Percentiles rank a stretch among this genome's conserved stretches.
Conservation (phyloP, 192 early-diverging fungal genomes). For the Coemansia sp. region DNA sequence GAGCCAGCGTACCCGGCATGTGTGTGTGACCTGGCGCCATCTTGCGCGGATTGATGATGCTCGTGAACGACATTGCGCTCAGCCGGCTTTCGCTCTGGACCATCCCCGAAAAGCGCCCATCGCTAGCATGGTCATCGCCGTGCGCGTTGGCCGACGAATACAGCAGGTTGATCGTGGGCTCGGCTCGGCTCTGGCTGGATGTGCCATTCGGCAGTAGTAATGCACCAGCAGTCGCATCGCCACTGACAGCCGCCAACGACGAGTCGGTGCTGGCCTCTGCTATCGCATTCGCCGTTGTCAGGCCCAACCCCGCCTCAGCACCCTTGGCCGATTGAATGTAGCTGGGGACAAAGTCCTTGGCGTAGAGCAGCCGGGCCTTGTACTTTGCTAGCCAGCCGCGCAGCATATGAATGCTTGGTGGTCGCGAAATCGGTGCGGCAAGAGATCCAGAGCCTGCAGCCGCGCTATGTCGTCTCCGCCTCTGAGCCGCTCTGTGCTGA, state of each 20-base stretch:
- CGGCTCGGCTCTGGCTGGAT: not conserved
- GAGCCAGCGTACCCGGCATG: constrained; percentile 34
- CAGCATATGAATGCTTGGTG: constrained; percentile 22
- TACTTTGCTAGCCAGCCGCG: constrained; percentile 41
- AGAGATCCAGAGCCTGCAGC: not conserved
- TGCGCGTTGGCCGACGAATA: constrained; percentile 9
- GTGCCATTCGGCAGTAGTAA: not conserved
- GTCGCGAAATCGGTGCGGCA: not conserved
- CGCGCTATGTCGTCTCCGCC: constrained; percentile 6
- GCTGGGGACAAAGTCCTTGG: constrained; percentile 24
- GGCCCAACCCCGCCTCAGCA: not conserved
- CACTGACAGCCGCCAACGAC: not conserved
- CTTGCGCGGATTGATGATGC: constrained; percentile 39
- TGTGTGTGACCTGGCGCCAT: not conserved
- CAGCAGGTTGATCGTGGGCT: constrained; percentile 12
- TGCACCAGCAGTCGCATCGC: not conserved
- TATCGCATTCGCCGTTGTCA: not conserved
- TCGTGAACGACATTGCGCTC: constrained; percentile 28
- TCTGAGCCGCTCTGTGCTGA: constrained; percentile 7
- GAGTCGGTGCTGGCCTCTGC: not conserved
- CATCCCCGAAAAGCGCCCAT: not conserved
- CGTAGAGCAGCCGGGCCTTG: constrained; percentile 30
- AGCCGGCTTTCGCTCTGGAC: not conserved
- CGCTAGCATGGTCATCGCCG: not conserved
- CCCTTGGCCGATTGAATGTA: not conserved